Base-by-base conservation (phyloP, 768 basidiomycete genomes). In the Coprinopsis marcescibilis region DNA sequence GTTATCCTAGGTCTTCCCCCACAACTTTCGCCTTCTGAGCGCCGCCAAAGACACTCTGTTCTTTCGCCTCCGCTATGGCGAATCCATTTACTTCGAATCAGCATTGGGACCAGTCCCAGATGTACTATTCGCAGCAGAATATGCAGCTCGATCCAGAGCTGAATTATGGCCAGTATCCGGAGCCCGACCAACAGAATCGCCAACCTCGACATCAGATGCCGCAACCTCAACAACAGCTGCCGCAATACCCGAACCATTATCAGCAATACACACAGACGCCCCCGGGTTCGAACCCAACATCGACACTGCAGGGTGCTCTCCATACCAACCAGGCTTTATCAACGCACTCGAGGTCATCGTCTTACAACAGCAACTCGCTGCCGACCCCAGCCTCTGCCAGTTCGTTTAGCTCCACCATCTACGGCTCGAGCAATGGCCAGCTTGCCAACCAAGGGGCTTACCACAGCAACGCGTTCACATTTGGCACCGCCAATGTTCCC, bases 121-220 rank as follows among this genome's bases (percentile, higher is more conserved):
- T 55, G 42, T 52, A 52, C 24, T 65, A 59, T 48, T 26, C 38
- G 29, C 55, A 57, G 26, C 58, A 57, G n/a, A 55, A 57, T 35
- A 54, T 66, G 27, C 67, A 66, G 48, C 66, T 67, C 20, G 68
- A 67, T 49, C 62, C 62, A n/a, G 66, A 69, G n/a, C 66, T 57
- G 42, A 55, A 57, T 30, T 46, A 46, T 49, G 49, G 49, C 17
- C 32, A 43, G 25, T 45, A 30, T 20, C 4, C 30, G 15, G 35
- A 40, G 21, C 49, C 44, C n/a, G 15, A 30, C n/a, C n/a, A n/a
- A n/a, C n/a, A n/a, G n/a, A n/a, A n/a, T n/a, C n/a, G n/a, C n/a
- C n/a, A n/a, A n/a, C n/a, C n/a, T n/a, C n/a, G n/a, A n/a, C n/a
- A n/a, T n/a, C n/a, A n/a, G n/a, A n/a, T n/a, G n/a, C n/a, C n/a